These are phyloP conservation scores for Tylopilus subfusipes DNA, from an alignment of 768 basidiomycete genomes.

Conservation along the genomic window DNA sequence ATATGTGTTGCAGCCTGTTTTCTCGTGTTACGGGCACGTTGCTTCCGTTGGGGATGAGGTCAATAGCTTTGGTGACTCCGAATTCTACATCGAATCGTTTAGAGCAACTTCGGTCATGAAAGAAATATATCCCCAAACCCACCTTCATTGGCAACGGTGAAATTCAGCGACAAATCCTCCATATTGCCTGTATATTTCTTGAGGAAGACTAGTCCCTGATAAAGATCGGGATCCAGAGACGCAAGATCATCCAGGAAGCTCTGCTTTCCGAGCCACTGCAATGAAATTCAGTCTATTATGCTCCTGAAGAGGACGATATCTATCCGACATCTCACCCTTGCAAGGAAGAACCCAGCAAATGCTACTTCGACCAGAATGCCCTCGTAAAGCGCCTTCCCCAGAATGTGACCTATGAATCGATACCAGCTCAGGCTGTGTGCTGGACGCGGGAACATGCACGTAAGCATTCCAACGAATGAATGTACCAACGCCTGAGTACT, in stretches of 20 bases:
- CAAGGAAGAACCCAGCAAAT: constrained; percentile 93
- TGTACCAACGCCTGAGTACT: constrained; percentile 22
- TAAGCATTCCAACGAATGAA: background rate
- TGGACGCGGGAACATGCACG: constrained; percentile 27
- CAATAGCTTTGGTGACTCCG: constrained; percentile 68
- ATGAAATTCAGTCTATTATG: background rate
- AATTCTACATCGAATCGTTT: constrained; percentile 53
- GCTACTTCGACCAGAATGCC: constrained; percentile 93
- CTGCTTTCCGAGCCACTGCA: constrained; percentile 89
- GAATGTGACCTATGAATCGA: constrained; percentile 85
- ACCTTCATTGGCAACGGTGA: constrained; percentile 87
- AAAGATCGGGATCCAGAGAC: constrained; percentile 88
- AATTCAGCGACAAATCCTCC: constrained; percentile 87
- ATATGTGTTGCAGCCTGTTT: constrained; percentile 88
- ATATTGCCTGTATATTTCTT: constrained; percentile 87
- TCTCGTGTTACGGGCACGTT: constrained; percentile 83
- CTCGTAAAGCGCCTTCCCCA: constrained; percentile 96
- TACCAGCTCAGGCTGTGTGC: constrained; percentile 90
- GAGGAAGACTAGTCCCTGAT: constrained; percentile 86
- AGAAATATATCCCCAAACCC: constrained; percentile 16
- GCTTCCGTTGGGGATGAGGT: constrained; percentile 79
- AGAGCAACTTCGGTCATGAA: background rate
- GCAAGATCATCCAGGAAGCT: constrained; percentile 90
- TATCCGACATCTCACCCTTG: constrained; percentile 52
- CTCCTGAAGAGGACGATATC: background rate